These are phyloP conservation scores for Typha latifolia DNA, from an alignment of 176 grass and related monocot genomes.

Conservation along the genomic window DNA sequence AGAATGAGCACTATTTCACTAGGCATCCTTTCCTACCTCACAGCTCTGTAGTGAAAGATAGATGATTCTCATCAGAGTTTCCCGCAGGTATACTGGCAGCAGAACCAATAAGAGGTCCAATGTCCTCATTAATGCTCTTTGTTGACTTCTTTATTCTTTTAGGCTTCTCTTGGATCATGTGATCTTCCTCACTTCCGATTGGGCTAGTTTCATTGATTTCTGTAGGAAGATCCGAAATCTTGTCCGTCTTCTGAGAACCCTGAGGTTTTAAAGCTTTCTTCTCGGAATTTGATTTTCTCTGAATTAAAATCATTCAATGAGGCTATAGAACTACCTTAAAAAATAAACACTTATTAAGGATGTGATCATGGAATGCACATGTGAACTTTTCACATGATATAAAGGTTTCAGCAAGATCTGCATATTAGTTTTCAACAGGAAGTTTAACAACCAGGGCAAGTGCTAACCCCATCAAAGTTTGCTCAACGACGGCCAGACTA, in stretches of 20 bases:
- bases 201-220: conserved; percentile 29
- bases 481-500: too few relatives aligned
- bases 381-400: neutral
- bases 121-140: conserved; percentile 42
- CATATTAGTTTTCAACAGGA: too few relatives aligned
- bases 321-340: conserved; percentile 3
- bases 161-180: conserved; percentile 31
- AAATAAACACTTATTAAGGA: neutral
- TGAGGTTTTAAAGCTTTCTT: conserved; percentile 44
- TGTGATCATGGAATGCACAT: neutral
- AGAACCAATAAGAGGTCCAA: conserved; percentile 13
- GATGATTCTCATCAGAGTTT: neutral
- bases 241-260: conserved; percentile 32
- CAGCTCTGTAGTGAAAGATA: neutral
- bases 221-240: conserved; percentile 2
- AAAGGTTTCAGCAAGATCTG: too few relatives aligned
- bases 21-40: too few relatives aligned
- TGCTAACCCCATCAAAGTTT: too few relatives aligned
- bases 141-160: conserved; percentile 68
- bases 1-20: too few relatives aligned
- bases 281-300: conserved; percentile 54
- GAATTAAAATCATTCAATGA: conserved; percentile 17
- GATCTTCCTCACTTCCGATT: conserved; percentile 37
- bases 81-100: neutral
- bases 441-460: too few relatives aligned